Evolutionary conservation across 2,329 filamentous ascomycete species (phyloP).

Genomic region (Dactylellina haptotyla): DNA sequence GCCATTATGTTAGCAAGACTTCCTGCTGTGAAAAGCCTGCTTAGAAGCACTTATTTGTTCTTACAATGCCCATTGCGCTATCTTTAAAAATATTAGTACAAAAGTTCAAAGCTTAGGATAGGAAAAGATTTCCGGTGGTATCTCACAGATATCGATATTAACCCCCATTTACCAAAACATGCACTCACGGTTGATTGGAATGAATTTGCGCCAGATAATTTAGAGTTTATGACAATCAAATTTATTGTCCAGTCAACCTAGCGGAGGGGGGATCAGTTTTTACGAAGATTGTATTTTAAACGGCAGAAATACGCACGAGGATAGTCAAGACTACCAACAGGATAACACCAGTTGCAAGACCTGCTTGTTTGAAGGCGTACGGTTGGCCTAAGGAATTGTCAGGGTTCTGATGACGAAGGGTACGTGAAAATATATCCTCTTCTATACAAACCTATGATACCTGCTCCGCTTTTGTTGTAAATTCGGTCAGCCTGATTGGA

Average conservation of each 20-base stretch:
- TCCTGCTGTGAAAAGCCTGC: not conserved
- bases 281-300: constrained; percentile 32
- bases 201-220: constrained; percentile 89
- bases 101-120: not conserved
- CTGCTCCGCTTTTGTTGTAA: constrained; percentile 66
- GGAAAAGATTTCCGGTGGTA: not conserved
- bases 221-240: constrained; percentile 96
- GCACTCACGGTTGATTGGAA: constrained; percentile 96
- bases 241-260: constrained; percentile 95
- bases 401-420: not conserved
- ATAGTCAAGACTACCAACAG: constrained; percentile 82
- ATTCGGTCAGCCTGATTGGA: constrained; percentile 13
- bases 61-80: constrained; percentile 94
- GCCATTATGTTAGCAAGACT: constrained; percentile 7
- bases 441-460: constrained; percentile 71
- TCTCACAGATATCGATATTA: constrained; percentile 79
- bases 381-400: constrained; percentile 72
- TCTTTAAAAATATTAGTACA: constrained; percentile 49
- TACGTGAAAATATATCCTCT: not conserved
- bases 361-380: constrained; percentile 94
- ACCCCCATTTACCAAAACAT: constrained; percentile 87
- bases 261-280: not conserved
- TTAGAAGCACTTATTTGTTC: constrained; percentile 54
- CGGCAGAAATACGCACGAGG: constrained; percentile 64
- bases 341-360: constrained; percentile 79